Conservation (phyloP, 805 yeast genomes). For the Yarrowia hollandica region DNA sequence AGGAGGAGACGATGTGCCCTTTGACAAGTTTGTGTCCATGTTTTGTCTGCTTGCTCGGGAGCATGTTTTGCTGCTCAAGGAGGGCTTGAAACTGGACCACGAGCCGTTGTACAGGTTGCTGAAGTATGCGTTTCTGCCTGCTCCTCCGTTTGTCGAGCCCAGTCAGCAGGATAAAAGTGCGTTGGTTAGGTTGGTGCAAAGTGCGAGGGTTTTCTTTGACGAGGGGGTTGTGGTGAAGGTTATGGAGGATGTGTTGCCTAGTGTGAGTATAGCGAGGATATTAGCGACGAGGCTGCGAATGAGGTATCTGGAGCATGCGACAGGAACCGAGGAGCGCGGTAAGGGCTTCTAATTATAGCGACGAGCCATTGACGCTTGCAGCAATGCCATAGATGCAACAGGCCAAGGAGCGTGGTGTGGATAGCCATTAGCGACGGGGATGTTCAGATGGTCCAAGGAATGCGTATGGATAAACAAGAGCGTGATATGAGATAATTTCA, state of each 20-base stretch:
- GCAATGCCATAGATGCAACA: too few relatives aligned
- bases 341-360: too few relatives aligned
- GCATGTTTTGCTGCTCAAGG: constrained; percentile 39
- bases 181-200: constrained; percentile 35
- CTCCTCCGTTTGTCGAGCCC: constrained; percentile 25
- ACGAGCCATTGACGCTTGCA: too few relatives aligned
- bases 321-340: background rate
- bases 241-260: constrained; percentile 38
- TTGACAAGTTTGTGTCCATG: constrained; percentile 60
- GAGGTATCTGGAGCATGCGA: background rate
- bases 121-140: constrained; percentile 19
- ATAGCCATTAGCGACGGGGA: too few relatives aligned
- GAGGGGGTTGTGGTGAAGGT: constrained; percentile 33
- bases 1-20: constrained; percentile 53
- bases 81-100: constrained; percentile 56
- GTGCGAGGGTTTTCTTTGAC: constrained; percentile 36
- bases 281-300: background rate
- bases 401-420: too few relatives aligned
- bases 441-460: too few relatives aligned
- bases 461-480: too few relatives aligned
- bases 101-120: constrained; percentile 41
- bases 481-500: too few relatives aligned
- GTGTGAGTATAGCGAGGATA: constrained; percentile 32
- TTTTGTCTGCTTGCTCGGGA: constrained; percentile 60
- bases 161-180: constrained; percentile 28